These are phyloP conservation scores for Leccinum ochraceum DNA, from an alignment of 768 basidiomycete species.

Conservation along the genomic window DNA sequence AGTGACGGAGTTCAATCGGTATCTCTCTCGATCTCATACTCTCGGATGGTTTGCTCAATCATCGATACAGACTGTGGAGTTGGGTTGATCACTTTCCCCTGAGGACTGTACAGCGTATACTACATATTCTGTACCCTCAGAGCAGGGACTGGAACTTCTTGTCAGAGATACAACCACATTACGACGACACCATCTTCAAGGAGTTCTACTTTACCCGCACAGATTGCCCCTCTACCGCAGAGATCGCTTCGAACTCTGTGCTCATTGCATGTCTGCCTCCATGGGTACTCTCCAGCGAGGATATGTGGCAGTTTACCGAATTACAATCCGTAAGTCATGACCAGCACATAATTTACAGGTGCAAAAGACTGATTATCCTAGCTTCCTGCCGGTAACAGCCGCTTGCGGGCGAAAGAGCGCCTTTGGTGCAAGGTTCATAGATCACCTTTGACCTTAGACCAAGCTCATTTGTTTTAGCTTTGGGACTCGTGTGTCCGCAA, in stretches of 20 bases:
- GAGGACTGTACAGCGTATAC: constrained; percentile 35
- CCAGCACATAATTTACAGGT: background rate
- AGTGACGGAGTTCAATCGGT: constrained; percentile 36
- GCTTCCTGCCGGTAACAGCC: constrained; percentile 37
- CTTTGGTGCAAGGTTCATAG: constrained; percentile 59
- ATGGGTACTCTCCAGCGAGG: constrained; percentile 55
- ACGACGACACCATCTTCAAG: constrained; percentile 43
- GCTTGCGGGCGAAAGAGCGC: constrained; percentile 50
- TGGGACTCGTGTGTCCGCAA: constrained; percentile 57
- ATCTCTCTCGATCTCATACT: background rate
- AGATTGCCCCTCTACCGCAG: constrained; percentile 21
- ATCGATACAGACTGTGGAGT: constrained; percentile 25
- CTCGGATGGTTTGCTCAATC: constrained; percentile 3
- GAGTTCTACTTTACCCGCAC: constrained; percentile 46
- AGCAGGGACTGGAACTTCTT: constrained; percentile 46
- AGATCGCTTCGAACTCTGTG: constrained; percentile 38
- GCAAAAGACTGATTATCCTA: constrained; percentile 11
- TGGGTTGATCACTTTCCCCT: constrained; percentile 38
- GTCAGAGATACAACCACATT: constrained; percentile 33
- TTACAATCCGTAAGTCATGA: constrained; percentile 32
- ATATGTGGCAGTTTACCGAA: constrained; percentile 53
- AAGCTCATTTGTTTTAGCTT: constrained; percentile 24
- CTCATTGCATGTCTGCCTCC: constrained; percentile 62
- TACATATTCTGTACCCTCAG: constrained; percentile 47
- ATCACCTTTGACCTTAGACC: background rate